Conservation (phyloP, 192 early-diverging fungal genomes). For the Gonapodya prolifera region DNA sequence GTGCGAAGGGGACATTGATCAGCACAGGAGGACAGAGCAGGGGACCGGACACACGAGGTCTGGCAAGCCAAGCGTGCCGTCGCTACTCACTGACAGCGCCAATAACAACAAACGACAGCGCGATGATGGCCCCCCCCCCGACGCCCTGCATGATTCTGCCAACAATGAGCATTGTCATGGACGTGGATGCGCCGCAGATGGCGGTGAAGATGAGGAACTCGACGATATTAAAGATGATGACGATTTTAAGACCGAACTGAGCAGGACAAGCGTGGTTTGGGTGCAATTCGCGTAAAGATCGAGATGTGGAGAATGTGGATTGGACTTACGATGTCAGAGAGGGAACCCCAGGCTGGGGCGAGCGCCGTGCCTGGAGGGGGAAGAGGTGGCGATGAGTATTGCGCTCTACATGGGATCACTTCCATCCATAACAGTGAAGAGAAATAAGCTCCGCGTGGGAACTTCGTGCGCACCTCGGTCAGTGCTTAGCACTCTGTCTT, state of each 20-base stretch:
- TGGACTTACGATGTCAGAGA: not conserved
- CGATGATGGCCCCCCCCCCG: constrained; percentile 23
- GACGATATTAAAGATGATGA: constrained; percentile 11
- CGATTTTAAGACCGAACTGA: constrained; percentile 27
- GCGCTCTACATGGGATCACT: not conserved
- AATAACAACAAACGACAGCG: constrained; percentile 31
- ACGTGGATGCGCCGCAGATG: constrained; percentile 26
- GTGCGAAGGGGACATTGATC: not conserved
- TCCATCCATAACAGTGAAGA: no score
- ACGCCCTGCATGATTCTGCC: constrained; percentile 28
- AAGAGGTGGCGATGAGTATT: not conserved
- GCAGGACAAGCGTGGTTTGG: no score
- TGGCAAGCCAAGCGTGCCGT: constrained; percentile 6
- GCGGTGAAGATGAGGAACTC: constrained; percentile 21
- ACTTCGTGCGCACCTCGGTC: no score
- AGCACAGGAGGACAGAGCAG: not conserved
- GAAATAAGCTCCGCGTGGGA: no score
- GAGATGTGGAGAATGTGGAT: no score
- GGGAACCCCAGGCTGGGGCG: not conserved
- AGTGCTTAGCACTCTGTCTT: no score
- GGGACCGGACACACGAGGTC: not conserved
- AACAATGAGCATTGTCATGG: constrained; percentile 31
- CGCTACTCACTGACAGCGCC: no score
- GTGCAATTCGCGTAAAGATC: no score
- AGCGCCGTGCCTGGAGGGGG: not conserved